phyloP scores from a whole-genome alignment of 352 stramenopile species.

The Phytophthora pluvialis region DNA sequence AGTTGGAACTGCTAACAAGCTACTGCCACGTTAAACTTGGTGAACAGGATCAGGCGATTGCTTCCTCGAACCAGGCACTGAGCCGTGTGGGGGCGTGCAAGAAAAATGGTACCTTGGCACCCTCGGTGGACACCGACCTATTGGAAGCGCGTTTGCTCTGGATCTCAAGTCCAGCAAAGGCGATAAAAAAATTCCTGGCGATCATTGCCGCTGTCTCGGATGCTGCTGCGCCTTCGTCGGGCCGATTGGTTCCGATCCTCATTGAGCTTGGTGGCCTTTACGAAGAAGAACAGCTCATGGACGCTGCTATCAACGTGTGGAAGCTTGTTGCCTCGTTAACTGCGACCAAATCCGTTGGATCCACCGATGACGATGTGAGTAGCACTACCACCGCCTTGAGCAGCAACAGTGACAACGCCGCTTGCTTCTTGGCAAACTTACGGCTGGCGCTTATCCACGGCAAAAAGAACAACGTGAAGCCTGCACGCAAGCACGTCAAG shows the following conservation, averaged over 20 bases:
- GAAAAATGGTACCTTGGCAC: conserved; percentile 4
- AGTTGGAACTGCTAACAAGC: conserved; percentile 48
- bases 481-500: conserved; percentile 75
- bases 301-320: conserved; percentile 72
- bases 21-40: conserved; percentile 50
- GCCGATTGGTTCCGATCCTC: conserved; percentile 51
- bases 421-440: conserved; percentile 65
- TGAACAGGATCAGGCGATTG: conserved; percentile 26
- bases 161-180: conserved; percentile 26
- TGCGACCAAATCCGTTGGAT: conserved; percentile 25
- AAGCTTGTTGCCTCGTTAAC: conserved; percentile 53
- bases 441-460: conserved; percentile 68
- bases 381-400: conserved; percentile 33
- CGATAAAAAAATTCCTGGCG: conserved; percentile 45
- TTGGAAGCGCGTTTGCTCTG: conserved; percentile 58
- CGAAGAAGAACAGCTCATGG: conserved; percentile 48
- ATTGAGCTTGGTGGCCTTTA: conserved; percentile 65
- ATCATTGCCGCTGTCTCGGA: conserved; percentile 25
- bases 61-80: conserved; percentile 31
- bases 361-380: conserved; percentile 31
- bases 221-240: conserved; percentile 6
- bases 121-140: conserved; percentile 30
- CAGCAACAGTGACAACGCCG: conserved; percentile 31
- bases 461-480: conserved; percentile 67
- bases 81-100: conserved; percentile 22